Evolutionary conservation across 2,329 filamentous ascomycete genomes (phyloP), one percentile per base, ranked within the genome.

Genomic region (Phoma sp.): DNA sequence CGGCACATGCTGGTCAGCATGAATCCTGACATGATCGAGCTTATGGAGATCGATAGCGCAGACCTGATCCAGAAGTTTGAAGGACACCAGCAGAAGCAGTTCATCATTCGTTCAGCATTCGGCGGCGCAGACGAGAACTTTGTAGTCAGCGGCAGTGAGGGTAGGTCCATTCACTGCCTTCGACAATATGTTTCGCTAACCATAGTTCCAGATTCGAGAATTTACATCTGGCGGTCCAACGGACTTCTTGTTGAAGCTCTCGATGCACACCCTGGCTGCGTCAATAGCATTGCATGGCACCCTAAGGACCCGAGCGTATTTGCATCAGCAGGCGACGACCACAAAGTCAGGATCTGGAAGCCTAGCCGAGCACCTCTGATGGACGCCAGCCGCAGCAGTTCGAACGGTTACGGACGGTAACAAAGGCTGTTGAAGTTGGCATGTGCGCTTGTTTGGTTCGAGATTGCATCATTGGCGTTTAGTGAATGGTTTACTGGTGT

Each of bases 71-170:
- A 89, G 62, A 87, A 83, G 62, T 98, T 90, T 70, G 80, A 85
- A 14, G 93, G 92, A 0, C 89, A 93, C 57, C 84, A 82, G 36
- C 91, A 92, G 58, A 88, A 86, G 47, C 79, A 88, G 2, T 96
- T 81, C 69, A 84, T 97, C 49, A 96, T 99, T 54, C 84, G 93
- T 43, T 90, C 88, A 66, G 80, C 83, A 0, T 95, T 97, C 75
- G 95, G 95, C 15, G 95, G 95, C 26, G 93, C 93, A 1, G 88
- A 91, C 53, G 92, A 97, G 77, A 93, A 89, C 71, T 97, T 97
- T 73, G 89, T 98, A 9, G 82, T 96, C 23, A 93, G 91, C 67
- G 95, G 95, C 10, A 96, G 92, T 67, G 92, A 97, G 83, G 90
- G 91, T 92, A 78, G 67, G 80, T 61, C 17, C 9, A 7, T 10